phyloP scores from a whole-genome alignment of 495 filamentous ascomycete species.

The Xylaria bambusicola region DNA sequence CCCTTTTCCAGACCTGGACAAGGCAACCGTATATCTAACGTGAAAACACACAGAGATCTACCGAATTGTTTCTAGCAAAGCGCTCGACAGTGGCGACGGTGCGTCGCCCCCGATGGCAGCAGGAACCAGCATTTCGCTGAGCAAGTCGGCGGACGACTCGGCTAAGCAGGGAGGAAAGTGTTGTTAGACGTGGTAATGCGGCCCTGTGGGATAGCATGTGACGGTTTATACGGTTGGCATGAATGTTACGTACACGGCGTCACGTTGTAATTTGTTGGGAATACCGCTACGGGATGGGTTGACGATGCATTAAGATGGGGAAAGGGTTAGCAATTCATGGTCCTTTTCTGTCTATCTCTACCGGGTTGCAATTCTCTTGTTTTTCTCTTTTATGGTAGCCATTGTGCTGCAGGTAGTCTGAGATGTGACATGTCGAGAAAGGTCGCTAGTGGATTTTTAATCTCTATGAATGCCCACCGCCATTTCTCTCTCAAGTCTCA shows the following conservation, averaged over 20 bases:
- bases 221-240: slow-evolving; percentile 44
- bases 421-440: slow-evolving; percentile 29
- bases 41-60: slow-evolving; percentile 78
- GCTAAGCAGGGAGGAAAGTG: slow-evolving; percentile 81
- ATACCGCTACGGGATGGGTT: slow-evolving; percentile 31
- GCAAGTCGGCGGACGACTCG: slow-evolving; percentile 71
- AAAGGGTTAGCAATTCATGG: slow-evolving; percentile 32
- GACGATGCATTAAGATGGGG: slow-evolving; percentile 35
- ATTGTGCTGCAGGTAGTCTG: slow-evolving; percentile 21
- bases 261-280: slow-evolving; percentile 35
- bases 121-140: slow-evolving; percentile 79
- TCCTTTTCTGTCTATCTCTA: slow-evolving; percentile 24
- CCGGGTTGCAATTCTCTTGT: slow-evolving; percentile 37
- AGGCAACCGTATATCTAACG: slow-evolving; percentile 19
- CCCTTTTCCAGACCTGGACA: neutral
- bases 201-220: slow-evolving; percentile 28
- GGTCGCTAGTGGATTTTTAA: slow-evolving; percentile 31
- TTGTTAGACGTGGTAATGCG: slow-evolving; percentile 61
- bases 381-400: slow-evolving; percentile 33
- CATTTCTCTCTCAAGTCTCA: neutral
- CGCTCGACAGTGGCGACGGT: slow-evolving; percentile 80
- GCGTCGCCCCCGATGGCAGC: slow-evolving; percentile 72
- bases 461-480: slow-evolving; percentile 8
- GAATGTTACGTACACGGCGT: slow-evolving; percentile 49
- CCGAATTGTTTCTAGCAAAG: slow-evolving; percentile 97